Base-by-base conservation (phyloP, 306 rosid species). In the Prunus kanzakura region DNA sequence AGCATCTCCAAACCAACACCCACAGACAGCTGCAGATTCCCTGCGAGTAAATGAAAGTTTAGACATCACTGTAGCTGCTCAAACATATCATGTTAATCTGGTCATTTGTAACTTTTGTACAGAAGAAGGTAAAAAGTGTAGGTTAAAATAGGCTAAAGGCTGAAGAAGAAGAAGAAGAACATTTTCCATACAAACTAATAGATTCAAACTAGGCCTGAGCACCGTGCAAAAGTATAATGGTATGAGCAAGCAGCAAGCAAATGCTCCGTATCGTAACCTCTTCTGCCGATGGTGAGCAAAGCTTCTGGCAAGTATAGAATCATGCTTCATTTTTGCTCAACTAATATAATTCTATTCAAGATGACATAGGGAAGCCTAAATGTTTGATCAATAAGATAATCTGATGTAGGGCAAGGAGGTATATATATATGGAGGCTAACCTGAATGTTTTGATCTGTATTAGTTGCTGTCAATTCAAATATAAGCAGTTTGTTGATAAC, bases 201-300 rank as follows among this genome's bases (percentile, higher is more conserved):
- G 74, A 77, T 85, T 84, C 84, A 87, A 77, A 74, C 87, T 79
- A 78, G 98, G 95, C 81, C 79, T 92, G 72, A 94, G 78, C 75
- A 90, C 84, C 8, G 87, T 85, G 83, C 90, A 90, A 67, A 91
- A 81, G 72, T 87, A 84, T 69, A 94, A 49, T 68, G 43, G 22
- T 47, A 68, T 3, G 13, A 46, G 57, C 3, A 47, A 46, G 72
- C 25, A 68, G 38, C 20, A 49, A 49, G 22, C 38, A 23, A 25
- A 47, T 23, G 72, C 41, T 46, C 38, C 72, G 15, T 14, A 46
- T 47, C 5, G 55, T 50, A 46, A 46, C 51, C 72, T 68, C 72
- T 68, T 68, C 41, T 23, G 72, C 38, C 30, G 45, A 63, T 29
- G 45, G 43, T 16, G 20, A 63, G 6, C 13, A 32, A n/a, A 4